phyloP scores from a whole-genome alignment of 805 yeast genomes.

The Kuraishia cidri region DNA sequence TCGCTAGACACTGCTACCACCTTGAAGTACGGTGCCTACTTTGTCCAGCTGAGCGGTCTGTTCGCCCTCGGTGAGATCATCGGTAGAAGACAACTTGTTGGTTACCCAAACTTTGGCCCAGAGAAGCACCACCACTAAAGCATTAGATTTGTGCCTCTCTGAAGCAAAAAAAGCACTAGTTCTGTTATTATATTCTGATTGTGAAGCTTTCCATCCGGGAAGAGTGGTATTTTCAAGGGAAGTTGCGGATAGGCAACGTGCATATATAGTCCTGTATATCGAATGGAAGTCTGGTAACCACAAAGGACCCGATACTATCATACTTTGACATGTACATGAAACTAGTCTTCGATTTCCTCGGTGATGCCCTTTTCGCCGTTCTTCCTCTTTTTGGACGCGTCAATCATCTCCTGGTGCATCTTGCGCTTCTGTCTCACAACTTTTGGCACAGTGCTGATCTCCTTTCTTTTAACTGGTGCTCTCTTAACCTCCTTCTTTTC shows the following conservation, averaged over 20 bases:
- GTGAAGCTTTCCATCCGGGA: too few relatives aligned
- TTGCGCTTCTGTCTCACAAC: slow-evolving; percentile 55
- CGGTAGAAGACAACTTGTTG: slow-evolving; percentile 91
- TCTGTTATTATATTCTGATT: too few relatives aligned
- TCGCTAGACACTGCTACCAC: slow-evolving; percentile 39
- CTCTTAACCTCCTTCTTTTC: slow-evolving; percentile 54
- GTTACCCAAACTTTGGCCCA: slow-evolving; percentile 66
- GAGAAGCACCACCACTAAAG: slow-evolving; percentile 10
- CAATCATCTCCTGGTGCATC: slow-evolving; percentile 62
- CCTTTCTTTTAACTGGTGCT: slow-evolving; percentile 53
- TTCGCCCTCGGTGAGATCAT: slow-evolving; percentile 93
- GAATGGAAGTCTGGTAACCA: too few relatives aligned
- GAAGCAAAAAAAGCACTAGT: too few relatives aligned
- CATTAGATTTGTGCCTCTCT: too few relatives aligned
- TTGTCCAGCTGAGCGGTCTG: slow-evolving; percentile 80
- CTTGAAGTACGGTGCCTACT: slow-evolving; percentile 63
- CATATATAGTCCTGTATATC: too few relatives aligned
- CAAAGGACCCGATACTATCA: too few relatives aligned
- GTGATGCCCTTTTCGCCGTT: too few relatives aligned
- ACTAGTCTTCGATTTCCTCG: too few relatives aligned
- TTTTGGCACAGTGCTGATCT: slow-evolving; percentile 79
- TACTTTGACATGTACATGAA: too few relatives aligned
- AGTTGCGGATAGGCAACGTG: too few relatives aligned
- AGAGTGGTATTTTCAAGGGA: not conserved
- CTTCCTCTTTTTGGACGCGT: slow-evolving; percentile 62